These are phyloP conservation scores for Komagataella populi DNA, from an alignment of 805 yeast genomes.

Conservation along the genomic window DNA sequence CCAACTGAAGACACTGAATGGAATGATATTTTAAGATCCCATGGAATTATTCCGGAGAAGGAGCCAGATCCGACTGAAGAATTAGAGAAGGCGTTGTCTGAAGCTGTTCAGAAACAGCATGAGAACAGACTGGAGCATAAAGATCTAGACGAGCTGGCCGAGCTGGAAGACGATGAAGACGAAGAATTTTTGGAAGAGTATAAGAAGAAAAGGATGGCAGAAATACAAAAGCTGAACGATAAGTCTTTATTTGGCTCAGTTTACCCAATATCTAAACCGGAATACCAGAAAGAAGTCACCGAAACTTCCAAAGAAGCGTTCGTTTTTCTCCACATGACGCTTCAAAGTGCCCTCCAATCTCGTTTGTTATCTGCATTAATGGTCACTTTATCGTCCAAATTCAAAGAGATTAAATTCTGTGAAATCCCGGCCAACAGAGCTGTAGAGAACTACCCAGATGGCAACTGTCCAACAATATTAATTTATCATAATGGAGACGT, in stretches of 20 bases:
- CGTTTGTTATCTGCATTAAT: conserved; percentile 54
- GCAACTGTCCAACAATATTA: conserved; percentile 82
- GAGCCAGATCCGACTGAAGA: conserved; percentile 82
- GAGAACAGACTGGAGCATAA: conserved; percentile 71
- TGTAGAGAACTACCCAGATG: conserved; percentile 82
- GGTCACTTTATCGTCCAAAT: conserved; percentile 45
- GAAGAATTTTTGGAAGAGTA: conserved; percentile 78
- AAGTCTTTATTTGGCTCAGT: conserved; percentile 61
- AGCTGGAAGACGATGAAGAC: conserved; percentile 82
- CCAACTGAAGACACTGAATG: conserved; percentile 97
- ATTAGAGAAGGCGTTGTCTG: conserved; percentile 77
- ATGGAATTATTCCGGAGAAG: conserved; percentile 86
- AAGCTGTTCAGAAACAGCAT: conserved; percentile 67
- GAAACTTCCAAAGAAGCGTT: conserved; percentile 52
- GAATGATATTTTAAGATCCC: conserved; percentile 86
- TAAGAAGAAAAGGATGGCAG: conserved; percentile 65
- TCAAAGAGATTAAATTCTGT: conserved; percentile 75
- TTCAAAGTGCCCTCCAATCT: conserved; percentile 58
- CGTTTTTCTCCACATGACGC: conserved; percentile 70
- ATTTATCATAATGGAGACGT: conserved; percentile 73
- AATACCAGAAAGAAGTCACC: conserved; percentile 77
- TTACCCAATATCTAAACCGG: conserved; percentile 71
- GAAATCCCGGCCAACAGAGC: conserved; percentile 89
- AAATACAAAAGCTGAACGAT: conserved; percentile 46
- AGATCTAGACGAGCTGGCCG: conserved; percentile 73